Evolutionary conservation across 306 rosid genomes (phyloP).

Genomic region (Betula pendula): DNA sequence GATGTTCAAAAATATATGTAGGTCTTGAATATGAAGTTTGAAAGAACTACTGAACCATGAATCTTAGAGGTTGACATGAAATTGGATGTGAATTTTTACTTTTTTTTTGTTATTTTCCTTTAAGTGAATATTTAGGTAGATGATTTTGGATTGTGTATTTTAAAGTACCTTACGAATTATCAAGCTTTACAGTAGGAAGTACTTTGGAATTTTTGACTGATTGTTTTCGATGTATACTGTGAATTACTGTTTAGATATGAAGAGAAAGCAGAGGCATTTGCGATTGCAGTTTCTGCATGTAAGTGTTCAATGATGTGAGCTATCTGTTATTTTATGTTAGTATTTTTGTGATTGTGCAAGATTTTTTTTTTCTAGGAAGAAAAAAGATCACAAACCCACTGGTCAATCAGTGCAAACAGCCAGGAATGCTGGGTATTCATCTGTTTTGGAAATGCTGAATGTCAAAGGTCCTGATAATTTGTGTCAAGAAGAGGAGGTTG

Average conservation of each 20-base stretch:
- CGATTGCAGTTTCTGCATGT: slow-evolving; percentile 80
- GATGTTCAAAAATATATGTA: too few species aligned
- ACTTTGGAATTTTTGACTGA: too few species aligned
- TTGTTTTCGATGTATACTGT: too few species aligned
- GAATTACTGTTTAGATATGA: slow-evolving; percentile 58
- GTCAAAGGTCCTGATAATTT: slow-evolving; percentile 27
- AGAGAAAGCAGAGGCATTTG: slow-evolving; percentile 62
- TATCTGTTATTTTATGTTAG: not conserved
- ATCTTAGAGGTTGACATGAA: too few species aligned
- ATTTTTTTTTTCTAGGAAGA: slow-evolving; percentile 48
- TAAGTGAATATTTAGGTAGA: too few species aligned
- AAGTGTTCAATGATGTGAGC: slow-evolving; percentile 18
- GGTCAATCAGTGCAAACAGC: slow-evolving; percentile 50
- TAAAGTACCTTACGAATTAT: too few species aligned
- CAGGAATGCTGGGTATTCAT: slow-evolving; percentile 56
- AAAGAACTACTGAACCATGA: too few species aligned
- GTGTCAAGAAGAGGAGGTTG: slow-evolving; percentile 18
- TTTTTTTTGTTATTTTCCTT: too few species aligned
- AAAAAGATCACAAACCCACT: slow-evolving; percentile 64
- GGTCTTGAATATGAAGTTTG: too few species aligned
- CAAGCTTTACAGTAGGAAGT: too few species aligned
- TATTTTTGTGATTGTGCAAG: slow-evolving; percentile 21
- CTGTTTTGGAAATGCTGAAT: slow-evolving; percentile 61
- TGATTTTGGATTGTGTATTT: too few species aligned
- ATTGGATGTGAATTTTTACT: too few species aligned